Percentiles rank a stretch among this genome's conserved stretches.
These are phyloP conservation scores for Aspergillus viridinutans DNA, from an alignment of 2,329 filamentous ascomycete genomes.

Conservation along the genomic window DNA sequence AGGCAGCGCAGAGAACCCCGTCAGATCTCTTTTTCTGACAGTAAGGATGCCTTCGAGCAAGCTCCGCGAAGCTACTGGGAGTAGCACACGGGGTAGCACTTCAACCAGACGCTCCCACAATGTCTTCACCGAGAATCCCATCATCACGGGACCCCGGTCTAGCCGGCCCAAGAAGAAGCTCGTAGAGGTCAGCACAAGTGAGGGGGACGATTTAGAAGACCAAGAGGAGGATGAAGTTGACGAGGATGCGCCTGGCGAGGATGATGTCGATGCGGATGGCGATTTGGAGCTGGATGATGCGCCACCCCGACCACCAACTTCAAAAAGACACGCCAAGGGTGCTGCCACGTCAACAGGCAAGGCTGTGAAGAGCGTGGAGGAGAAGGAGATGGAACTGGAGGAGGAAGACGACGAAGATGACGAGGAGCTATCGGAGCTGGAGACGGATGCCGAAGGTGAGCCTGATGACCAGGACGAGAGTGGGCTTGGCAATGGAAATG, in stretches of 20 bases:
- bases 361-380: slow-evolving; percentile 42
- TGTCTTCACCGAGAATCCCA: slow-evolving; percentile 44
- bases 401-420: slow-evolving; percentile 31
- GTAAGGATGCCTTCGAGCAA: slow-evolving; percentile 49
- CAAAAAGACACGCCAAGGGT: slow-evolving; percentile 36
- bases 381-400: slow-evolving; percentile 44
- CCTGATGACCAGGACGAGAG: slow-evolving; percentile 49
- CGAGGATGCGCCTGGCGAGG: slow-evolving; percentile 33
- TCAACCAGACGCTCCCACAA: slow-evolving; percentile 35
- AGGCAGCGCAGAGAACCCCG: slow-evolving; percentile 31
- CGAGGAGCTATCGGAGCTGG: slow-evolving; percentile 43
- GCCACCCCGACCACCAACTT: slow-evolving; percentile 33
- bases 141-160: slow-evolving; percentile 43
- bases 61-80: slow-evolving; percentile 44
- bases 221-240: slow-evolving; percentile 42
- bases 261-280: slow-evolving; percentile 31
- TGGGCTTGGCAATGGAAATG: slow-evolving; percentile 34
- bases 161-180: slow-evolving; percentile 44
- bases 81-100: slow-evolving; percentile 22
- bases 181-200: slow-evolving; percentile 44
- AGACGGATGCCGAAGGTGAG: slow-evolving; percentile 45
- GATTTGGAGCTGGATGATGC: slow-evolving; percentile 46
- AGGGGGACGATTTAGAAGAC: slow-evolving; percentile 47
- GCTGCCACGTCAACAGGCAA: slow-evolving; percentile 29
- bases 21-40: slow-evolving; percentile 44